phyloP scores from a whole-genome alignment of 176 grass and related monocot genomes.

The Oryza meyeriana region DNA sequence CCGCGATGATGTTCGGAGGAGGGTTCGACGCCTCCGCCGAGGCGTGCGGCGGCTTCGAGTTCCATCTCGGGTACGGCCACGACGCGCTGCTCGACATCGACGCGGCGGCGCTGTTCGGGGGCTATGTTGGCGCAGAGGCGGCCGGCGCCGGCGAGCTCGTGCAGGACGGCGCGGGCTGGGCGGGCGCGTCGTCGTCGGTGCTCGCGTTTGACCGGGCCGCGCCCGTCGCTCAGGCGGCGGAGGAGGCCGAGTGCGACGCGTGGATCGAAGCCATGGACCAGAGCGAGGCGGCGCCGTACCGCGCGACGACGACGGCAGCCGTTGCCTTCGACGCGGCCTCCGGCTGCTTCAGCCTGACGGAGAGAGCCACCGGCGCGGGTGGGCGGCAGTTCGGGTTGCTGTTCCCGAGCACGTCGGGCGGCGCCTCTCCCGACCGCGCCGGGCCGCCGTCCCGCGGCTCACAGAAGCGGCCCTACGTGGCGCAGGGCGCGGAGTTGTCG shows the following conservation, averaged over 20 bases:
- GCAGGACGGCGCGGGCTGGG: background rate
- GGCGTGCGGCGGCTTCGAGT: slow-evolving; percentile 18
- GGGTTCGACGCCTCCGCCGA: background rate
- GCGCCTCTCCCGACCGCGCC: slow-evolving; percentile 20
- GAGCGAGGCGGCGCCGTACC: background rate
- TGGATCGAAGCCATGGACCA: slow-evolving; percentile 69
- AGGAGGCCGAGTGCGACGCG: slow-evolving; percentile 38
- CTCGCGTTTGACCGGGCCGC: slow-evolving; percentile 45
- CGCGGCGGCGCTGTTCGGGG: background rate
- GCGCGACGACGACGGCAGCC: background rate
- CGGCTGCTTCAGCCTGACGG: slow-evolving; percentile 37
- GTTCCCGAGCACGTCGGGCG: slow-evolving; percentile 29
- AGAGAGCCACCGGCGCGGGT: background rate
- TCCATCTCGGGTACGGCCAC: slow-evolving; percentile 18
- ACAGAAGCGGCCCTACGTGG: slow-evolving; percentile 55
- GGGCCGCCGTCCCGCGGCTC: slow-evolving; percentile 32
- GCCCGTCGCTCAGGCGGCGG: background rate
- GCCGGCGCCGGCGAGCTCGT: background rate
- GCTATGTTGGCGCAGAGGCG: background rate
- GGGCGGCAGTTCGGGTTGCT: slow-evolving; percentile 32
- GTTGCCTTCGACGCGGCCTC: slow-evolving; percentile 25
- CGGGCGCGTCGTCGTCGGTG: slow-evolving; percentile 40
- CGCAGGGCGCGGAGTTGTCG: slow-evolving; percentile 36
- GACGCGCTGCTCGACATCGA: background rate
- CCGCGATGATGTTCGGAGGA: background rate